Evolutionary conservation across 1,284 basidiomycete species (phyloP), one percentile per base, ranked within the genome.

Genomic region (Ceratobasidium sp.): DNA sequence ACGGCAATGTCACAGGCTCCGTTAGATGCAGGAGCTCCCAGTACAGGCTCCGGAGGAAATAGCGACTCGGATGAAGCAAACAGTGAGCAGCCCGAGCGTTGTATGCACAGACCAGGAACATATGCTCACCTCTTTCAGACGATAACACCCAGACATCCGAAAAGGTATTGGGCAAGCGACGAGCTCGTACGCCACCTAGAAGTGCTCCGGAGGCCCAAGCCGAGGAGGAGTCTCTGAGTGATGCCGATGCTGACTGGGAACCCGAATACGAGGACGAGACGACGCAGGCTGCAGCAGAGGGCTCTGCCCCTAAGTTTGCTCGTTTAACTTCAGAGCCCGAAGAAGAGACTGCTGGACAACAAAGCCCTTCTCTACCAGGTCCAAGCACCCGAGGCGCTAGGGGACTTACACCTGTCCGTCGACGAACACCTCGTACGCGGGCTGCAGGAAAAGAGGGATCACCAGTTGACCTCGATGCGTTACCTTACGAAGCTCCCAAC

Each of bases 221-320:
- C 28, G 71, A 63, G 20, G 71, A 74, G n/a, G 71, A 74, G n/a
- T 74, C 71, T 3, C 45, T 74, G 13, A 74, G 71, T 26, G 71
- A 74, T 45, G 60, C 58, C 15, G 71, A 74, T 39, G 71, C 58
- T 2, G 71, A 63, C n/a, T 74, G 71, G 71, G 71, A 74, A 23
- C 71, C 71, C 10, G 68, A 71, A 20, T 35, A 49, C 64, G 66
- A 68, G 15, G 33, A 37, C 35, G 47, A 63, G 2, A 15, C 23
- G 3, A 28, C 28, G 8, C 23, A 33, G 15, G 42, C 33, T 23
- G 15, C 15, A 17, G 8, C 33, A 7, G 33, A 17, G 10, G 69
- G 45, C 20, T 63, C 60, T 5, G 71, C 71, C 15, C 60, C 60
- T 4, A 74, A 74, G 33, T 74, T 74, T 23, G 71, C 53, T 37